phyloP scores from a whole-genome alignment of 345 rosid genomes.

The Arabidopsis thaliana region DNA sequence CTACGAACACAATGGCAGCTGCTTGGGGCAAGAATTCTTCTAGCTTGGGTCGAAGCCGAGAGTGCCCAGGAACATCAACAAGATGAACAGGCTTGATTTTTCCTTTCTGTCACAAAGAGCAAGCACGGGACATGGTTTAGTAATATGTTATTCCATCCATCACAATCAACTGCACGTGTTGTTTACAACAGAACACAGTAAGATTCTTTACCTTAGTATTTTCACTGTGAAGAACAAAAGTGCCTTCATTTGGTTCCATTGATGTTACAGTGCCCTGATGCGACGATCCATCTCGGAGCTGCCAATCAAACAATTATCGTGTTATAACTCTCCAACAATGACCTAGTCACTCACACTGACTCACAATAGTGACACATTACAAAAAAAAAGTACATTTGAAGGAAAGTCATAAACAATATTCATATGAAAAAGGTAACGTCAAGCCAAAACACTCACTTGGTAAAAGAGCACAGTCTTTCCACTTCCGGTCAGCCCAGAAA shows the following conservation, averaged over 20 bases:
- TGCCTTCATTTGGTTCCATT: constrained; percentile 94
- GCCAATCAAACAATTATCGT: constrained; percentile 41
- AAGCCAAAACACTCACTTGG: constrained; percentile 57
- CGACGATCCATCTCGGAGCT: constrained; percentile 92
- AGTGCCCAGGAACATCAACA: constrained; percentile 96
- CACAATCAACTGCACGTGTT: not conserved
- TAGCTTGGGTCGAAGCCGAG: constrained; percentile 81
- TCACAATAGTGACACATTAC: not conserved
- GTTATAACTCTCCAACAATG: constrained; percentile 3
- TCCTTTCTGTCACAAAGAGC: constrained; percentile 58
- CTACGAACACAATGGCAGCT: constrained; percentile 84
- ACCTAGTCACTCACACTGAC: constrained; percentile 11
- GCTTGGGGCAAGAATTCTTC: constrained; percentile 85
- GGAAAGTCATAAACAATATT: not conserved
- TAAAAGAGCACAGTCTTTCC: constrained; percentile 86
- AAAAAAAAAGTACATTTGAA: constrained; percentile 8
- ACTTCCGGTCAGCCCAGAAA: constrained; percentile 81
- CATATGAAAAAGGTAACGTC: not conserved
- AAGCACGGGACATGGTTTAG: not conserved
- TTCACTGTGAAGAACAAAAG: constrained; percentile 74
- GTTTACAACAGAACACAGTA: constrained; percentile 22
- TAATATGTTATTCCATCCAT: constrained; percentile 6
- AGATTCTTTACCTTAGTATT: constrained; percentile 58
- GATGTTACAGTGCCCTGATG: constrained; percentile 94
- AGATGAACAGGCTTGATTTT: constrained; percentile 78